Evolutionary conservation across 371 early-diverging fungal species (phyloP).

Genomic region (Mucor circinelloides): DNA sequence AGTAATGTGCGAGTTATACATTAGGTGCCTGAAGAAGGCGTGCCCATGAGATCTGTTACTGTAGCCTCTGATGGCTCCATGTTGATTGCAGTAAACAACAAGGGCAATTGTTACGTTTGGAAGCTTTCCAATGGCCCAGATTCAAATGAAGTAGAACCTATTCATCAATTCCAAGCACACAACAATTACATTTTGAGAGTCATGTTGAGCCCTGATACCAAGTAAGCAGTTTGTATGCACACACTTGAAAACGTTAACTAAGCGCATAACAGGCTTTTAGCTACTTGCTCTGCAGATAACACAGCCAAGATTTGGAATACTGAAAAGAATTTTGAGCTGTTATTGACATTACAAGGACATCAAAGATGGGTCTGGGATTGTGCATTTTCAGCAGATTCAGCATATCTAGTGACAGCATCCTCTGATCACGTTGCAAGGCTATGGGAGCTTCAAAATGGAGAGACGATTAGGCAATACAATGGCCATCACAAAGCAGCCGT

Average conservation of each 20-base stretch:
- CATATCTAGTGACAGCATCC: constrained; percentile 87
- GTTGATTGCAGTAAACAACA: constrained; percentile 91
- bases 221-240: constrained; percentile 44
- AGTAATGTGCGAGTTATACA: background rate
- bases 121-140: constrained; percentile 64
- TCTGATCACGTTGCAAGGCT: constrained; percentile 88
- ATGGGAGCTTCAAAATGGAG: constrained; percentile 86
- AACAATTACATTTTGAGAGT: constrained; percentile 82
- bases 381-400: constrained; percentile 91
- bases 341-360: constrained; percentile 81
- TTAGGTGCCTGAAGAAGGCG: constrained; percentile 87
- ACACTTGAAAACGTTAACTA: background rate
- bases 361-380: constrained; percentile 96
- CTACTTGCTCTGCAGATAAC: constrained; percentile 89
- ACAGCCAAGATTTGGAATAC: constrained; percentile 78
- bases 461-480: constrained; percentile 86
- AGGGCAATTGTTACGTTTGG: constrained; percentile 90
- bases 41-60: constrained; percentile 87
- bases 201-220: constrained; percentile 82
- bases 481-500: constrained; percentile 92
- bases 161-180: constrained; percentile 79
- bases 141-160: constrained; percentile 70
- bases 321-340: constrained; percentile 65
- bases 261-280: constrained; percentile 57
- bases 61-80: constrained; percentile 90